Evolutionary conservation across 306 rosid species (phyloP).

Genomic region (Vigna hirtella): DNA sequence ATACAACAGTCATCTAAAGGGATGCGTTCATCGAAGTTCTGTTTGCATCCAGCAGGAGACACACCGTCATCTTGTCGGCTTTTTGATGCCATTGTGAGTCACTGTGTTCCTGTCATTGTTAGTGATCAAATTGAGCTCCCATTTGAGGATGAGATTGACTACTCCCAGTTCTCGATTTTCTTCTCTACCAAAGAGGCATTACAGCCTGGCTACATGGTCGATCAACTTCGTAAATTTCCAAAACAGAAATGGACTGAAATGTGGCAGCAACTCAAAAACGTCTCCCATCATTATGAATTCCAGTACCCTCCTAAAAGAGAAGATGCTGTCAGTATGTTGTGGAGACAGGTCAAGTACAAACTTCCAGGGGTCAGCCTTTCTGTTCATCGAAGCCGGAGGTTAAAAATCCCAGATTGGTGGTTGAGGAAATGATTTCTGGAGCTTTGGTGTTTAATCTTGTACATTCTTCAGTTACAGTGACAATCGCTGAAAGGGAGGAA

Average conservation of each 20-base stretch:
- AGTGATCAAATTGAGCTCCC: slow-evolving; percentile 99
- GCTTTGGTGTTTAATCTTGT: slow-evolving; percentile 44
- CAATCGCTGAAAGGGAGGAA: slow-evolving; percentile 45
- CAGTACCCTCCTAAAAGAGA: slow-evolving; percentile 83
- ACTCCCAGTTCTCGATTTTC: slow-evolving; percentile 75
- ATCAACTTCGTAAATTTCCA: slow-evolving; percentile 73
- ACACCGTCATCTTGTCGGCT: slow-evolving; percentile 98
- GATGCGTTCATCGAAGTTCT: slow-evolving; percentile 93
- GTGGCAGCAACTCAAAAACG: slow-evolving; percentile 79
- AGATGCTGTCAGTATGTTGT: slow-evolving; percentile 91
- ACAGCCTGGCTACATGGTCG: slow-evolving; percentile 78
- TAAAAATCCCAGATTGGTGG: slow-evolving; percentile 96
- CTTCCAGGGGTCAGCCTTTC: slow-evolving; percentile 78
- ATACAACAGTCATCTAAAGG: slow-evolving; percentile 78
- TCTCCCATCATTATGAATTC: slow-evolving; percentile 86
- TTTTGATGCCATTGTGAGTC: slow-evolving; percentile 96
- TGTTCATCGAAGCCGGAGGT: slow-evolving; percentile 74
- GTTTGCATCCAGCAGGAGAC: slow-evolving; percentile 97
- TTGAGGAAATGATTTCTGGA: slow-evolving; percentile 58
- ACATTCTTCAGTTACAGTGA: slow-evolving; percentile 51
- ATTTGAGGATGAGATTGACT: slow-evolving; percentile 93
- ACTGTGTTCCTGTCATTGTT: slow-evolving; percentile 93
- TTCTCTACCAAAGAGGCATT: slow-evolving; percentile 92
- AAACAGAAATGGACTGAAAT: slow-evolving; percentile 87
- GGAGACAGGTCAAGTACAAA: slow-evolving; percentile 95